Base-by-base conservation (phyloP, 2,329 filamentous ascomycete genomes). In the Curvularia sp. region DNA sequence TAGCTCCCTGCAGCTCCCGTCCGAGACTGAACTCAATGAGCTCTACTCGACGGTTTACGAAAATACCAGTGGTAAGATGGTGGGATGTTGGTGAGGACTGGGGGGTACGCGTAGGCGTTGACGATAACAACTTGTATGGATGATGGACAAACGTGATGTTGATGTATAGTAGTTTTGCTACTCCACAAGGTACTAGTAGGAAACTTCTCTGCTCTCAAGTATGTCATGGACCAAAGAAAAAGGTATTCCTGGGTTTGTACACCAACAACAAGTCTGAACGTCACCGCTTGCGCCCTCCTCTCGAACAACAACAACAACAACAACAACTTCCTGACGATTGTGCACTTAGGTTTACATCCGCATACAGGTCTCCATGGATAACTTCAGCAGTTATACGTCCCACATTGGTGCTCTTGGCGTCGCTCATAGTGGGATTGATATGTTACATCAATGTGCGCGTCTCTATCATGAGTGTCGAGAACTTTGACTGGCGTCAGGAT, bases 41-140 rank as follows among this genome's bases (percentile, higher is more conserved):
- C 47, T 49, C 47, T 49, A 49, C 47, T 49, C 32, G 34, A 27
- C 32, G 21, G 32, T 49, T 38, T 21, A 47, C 27, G 38, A 27
- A 38, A n/a, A 38, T 19, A 48, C 27, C 15, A 32, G 19, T 36
- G 32, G 32, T 36, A 49, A 38, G 19, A 25, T 15, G 27, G 18
- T 12, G 3, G 18, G 18, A 27, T 27, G 21, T 43, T 32, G 28
- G 45, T 27, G 18, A 23, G 18, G 18, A 32, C n/a, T 47, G n/a
- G 28, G 18, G n/a, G 28, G 27, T 18, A 32, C 18, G 18, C 12
- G 2, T 47, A 23, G 27, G 18, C 6, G 27, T 12, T 21, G 5
- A 47, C 19, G 45, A 10, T 18, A 47, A 47, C 45, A 32, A 47
- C 41, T 34, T 32, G n/a, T 38, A 38, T 38, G 47, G 21, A 49